Evolutionary conservation across 768 basidiomycete species (phyloP).

Genomic region (Leucosporidium scottii): DNA sequence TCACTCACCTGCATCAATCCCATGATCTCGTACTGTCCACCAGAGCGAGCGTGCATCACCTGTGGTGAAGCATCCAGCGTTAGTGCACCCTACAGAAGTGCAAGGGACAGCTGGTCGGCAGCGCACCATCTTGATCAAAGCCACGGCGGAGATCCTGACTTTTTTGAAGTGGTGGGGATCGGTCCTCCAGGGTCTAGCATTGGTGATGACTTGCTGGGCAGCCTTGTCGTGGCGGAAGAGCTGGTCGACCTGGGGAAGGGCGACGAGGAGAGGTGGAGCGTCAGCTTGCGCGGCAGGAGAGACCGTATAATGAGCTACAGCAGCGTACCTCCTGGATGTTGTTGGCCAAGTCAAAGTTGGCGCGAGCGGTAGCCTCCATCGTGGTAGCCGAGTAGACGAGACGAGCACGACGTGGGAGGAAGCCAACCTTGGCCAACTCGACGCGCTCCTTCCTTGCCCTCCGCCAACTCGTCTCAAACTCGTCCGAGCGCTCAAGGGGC

Average conservation of each 20-base stretch:
- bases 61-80: constrained; percentile 49
- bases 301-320: neutral
- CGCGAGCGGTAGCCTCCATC: neutral
- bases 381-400: no score
- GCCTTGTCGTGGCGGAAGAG: constrained; percentile 39
- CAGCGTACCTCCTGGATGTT: no score
- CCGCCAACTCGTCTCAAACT: no score
- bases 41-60: constrained; percentile 79
- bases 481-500: no score
- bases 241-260: constrained; percentile 35
- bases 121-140: constrained; percentile 51
- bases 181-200: constrained; percentile 75
- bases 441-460: no score
- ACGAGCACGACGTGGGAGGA: no score
- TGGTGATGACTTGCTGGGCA: constrained; percentile 44
- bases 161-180: constrained; percentile 55
- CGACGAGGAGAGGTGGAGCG: constrained; percentile 24
- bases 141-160: constrained; percentile 49
- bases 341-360: neutral
- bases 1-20: constrained; percentile 72
- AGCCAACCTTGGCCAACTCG: no score
- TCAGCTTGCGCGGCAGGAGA: neutral
- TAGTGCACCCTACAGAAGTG: neutral
- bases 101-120: constrained; percentile 46
- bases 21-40: constrained; percentile 98